Base-by-base conservation (phyloP, 495 filamentous ascomycete species). In the Aspergillus ellipticus region DNA sequence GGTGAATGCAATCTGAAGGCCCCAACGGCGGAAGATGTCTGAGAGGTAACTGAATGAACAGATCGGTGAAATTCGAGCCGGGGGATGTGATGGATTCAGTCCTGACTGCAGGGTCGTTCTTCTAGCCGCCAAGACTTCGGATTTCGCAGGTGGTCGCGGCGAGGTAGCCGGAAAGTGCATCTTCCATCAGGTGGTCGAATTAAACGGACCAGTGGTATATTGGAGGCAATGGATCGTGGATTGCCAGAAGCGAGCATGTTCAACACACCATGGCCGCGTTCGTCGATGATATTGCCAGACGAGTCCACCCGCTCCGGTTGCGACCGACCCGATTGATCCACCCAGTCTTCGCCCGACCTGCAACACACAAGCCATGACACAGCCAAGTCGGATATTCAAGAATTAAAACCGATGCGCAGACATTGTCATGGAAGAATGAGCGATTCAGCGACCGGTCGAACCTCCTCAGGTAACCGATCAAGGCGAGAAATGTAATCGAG, bases 241-340 rank as follows among this genome's bases (percentile, higher is more conserved):
- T 19, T 21, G 39, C 4, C 17, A 42, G 16, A 54, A 39, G 16
- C 13, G 11, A 19, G 51, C 19, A 16, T 51, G 39, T 64, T 55
- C 51, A 63, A 52, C 63, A 63, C 46, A 47, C 57, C 58, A 55
- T 58, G 51, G 65, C 70, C 66, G 67, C 66, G 58, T 73, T 72
- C 66, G 66, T 62, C 66, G 59, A 67, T 62, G 42, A 66, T 61
- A 62, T 58, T 58, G 60, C 64, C 49, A 62, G 22, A 48, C 50
- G 13, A 15, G 4, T 51, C 29, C 51, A 46, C 65, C 57, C 63
- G 57, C 51, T 59, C 60, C 63, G 61, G 61, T 63, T 64, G 64
- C 62, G 69, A 70, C 64, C 66, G 65, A 62, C 63, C 50, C 66
- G 15, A 51, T 26, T 26, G 42, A 22, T 37, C 42, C 29, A 29